These are phyloP conservation scores for Podaxis sp. DNA, from an alignment of 768 basidiomycete genomes.

Conservation along the genomic window DNA sequence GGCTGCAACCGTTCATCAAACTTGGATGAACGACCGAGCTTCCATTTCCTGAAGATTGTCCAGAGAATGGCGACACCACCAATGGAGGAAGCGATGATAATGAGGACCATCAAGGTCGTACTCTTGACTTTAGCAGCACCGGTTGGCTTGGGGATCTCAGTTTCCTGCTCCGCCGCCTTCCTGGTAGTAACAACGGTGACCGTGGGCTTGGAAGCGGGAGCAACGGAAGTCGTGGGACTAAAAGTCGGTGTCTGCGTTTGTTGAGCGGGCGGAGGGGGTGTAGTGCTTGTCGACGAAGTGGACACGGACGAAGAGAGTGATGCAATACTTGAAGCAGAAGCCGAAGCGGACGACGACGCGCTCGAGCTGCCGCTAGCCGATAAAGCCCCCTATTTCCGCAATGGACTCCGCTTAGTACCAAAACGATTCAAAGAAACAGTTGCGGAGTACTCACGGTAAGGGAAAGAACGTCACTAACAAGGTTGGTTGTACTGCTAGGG, in stretches of 20 bases:
- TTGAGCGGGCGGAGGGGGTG: conserved; percentile 12
- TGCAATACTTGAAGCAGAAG: conserved; percentile 16
- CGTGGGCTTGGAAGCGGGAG: conserved; percentile 17
- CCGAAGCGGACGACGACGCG: conserved; percentile 14
- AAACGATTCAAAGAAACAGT: neutral
- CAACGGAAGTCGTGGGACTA: conserved; percentile 21
- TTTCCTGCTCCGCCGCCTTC: conserved; percentile 28
- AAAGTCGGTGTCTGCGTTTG: conserved; percentile 9
- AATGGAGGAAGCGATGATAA: conserved; percentile 66
- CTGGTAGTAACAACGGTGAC: conserved; percentile 29
- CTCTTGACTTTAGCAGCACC: conserved; percentile 33
- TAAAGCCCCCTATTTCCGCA: neutral
- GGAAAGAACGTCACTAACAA: neutral
- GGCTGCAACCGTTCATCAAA: conserved; percentile 87
- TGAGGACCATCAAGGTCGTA: conserved; percentile 59
- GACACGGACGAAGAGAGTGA: conserved; percentile 12
- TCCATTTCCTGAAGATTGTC: conserved; percentile 93
- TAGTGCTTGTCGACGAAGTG: conserved; percentile 17
- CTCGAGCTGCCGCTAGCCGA: neutral
- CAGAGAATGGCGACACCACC: conserved; percentile 74
- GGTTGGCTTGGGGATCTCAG: conserved; percentile 27
- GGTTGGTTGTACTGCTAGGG: neutral
- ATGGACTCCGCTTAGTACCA: neutral
- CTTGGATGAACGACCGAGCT: conserved; percentile 75
- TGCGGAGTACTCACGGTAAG: neutral